Base-by-base conservation (phyloP, 202 grass and related monocot species). In the Panicum virgatum region DNA sequence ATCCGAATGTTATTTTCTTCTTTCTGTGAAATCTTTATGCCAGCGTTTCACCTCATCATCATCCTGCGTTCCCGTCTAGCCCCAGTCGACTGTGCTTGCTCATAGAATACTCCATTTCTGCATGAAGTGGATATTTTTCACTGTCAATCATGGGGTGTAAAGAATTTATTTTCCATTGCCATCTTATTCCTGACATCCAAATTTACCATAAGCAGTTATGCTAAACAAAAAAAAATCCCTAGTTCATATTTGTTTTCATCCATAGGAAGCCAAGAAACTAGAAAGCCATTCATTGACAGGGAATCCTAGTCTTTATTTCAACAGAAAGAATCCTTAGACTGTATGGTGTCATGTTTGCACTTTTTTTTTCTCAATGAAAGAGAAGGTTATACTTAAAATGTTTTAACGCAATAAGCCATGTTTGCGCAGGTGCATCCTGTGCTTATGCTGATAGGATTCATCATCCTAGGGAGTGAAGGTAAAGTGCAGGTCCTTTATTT, bases 391-490 rank as follows among this genome's bases (percentile, higher is more conserved):
- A 30, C 38, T 64, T 19, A 65, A 76, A 72, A 12, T 59, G 32
- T 0, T 39, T 1, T 54, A 63, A 76, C 14, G n/a, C 25, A 22
- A 5, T 50, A 38, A n/a, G 12, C 50, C 73, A 37, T 13, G 43
- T 19, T 12, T 69, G 13, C 74, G 43, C 78, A 91, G 87, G 79
- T 91, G 72, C 92, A 94, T 74, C 92, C 92, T 69, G 87, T 94
- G 37, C 75, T 91, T 81, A 91, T 91, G 92, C 16, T 85, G 59
- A 88, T 94, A 39, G 87, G 92, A 45, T 88, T 94, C 56, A 91
- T 91, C 80, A 81, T 91, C 48, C 26, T 87, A 20, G 89, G 87
- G 69, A 78, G 87, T 66, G 89, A 89, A 91, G 89, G 84, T 91
- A 80, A 66, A 81, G 58, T 36, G 57, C 30, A 22, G 2, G 36